Evolutionary conservation across 1,284 basidiomycete genomes (phyloP).

Genomic region (Sanghuangporus baumii): DNA sequence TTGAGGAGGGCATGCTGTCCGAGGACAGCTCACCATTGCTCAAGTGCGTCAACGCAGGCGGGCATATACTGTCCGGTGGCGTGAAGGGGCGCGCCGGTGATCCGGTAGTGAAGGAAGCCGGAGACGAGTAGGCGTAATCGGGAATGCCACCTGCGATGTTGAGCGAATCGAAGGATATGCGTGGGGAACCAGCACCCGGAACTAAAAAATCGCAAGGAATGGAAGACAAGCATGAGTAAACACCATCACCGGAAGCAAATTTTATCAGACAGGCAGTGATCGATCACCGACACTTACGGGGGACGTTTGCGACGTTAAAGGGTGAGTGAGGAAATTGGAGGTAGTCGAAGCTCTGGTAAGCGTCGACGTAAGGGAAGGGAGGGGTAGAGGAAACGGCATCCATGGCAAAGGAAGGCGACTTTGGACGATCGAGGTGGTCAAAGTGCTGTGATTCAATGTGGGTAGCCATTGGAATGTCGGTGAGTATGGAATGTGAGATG

Average conservation of each 20-base stretch:
- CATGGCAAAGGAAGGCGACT: constrained; percentile 37
- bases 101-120: constrained; percentile 41
- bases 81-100: constrained; percentile 63
- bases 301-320: constrained; percentile 31
- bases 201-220: constrained; percentile 26
- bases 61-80: constrained; percentile 63
- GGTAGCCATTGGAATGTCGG: constrained; percentile 28
- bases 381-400: constrained; percentile 15
- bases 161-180: constrained; percentile 55
- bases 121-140: constrained; percentile 62
- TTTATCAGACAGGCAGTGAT: background rate
- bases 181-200: constrained; percentile 47
- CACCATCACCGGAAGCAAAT: constrained; percentile 3
- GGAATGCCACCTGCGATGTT: constrained; percentile 43
- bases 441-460: constrained; percentile 17
- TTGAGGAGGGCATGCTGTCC: constrained; percentile 50
- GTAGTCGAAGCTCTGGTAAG: constrained; percentile 17
- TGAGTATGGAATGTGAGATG: constrained; percentile 34
- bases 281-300: constrained; percentile 31
- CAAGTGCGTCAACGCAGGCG: constrained; percentile 63
- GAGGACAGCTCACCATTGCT: constrained; percentile 65
- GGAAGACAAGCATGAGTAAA: constrained; percentile 1
- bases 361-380: constrained; percentile 16
- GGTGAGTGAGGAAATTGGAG: constrained; percentile 18
- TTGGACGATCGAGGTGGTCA: constrained; percentile 18